Percentiles rank a stretch among this genome's conserved stretches.
phyloP scores from a whole-genome alignment of 164 flowering plant species.

The grape (Vitis vinifera) region DNA sequence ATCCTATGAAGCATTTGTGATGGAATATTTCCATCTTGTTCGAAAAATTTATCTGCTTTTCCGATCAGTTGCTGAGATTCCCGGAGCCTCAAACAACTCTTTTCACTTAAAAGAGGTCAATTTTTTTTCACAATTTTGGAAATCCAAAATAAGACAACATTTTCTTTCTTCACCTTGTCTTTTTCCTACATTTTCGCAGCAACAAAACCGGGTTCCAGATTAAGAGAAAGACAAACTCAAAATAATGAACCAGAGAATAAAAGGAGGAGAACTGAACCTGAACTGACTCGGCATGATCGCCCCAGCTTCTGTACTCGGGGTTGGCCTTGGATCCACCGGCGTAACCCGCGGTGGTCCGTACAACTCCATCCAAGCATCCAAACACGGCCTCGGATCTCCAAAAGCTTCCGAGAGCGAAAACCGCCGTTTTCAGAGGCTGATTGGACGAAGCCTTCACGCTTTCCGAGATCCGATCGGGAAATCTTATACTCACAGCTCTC shows the following conservation, averaged over 20 bases:
- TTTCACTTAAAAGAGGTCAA: too few species aligned
- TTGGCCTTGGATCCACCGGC: conserved; percentile 81
- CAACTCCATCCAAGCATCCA: conserved; percentile 87
- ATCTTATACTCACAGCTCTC: conserved; percentile 42
- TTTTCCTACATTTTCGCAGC: background rate
- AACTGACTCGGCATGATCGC: conserved; percentile 91
- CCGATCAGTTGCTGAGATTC: too few species aligned
- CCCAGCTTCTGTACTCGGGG: conserved; percentile 86
- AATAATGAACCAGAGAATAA: background rate
- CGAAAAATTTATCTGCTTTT: too few species aligned
- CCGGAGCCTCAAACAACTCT: too few species aligned
- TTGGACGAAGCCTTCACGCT: conserved; percentile 14
- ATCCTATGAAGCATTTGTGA: too few species aligned
- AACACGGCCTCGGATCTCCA: conserved; percentile 98
- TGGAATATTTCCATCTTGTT: too few species aligned
- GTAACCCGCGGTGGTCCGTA: conserved; percentile 74
- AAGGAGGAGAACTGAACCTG: conserved; percentile 40
- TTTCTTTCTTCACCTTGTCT: too few species aligned
- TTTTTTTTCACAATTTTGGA: too few species aligned
- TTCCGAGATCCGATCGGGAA: conserved; percentile 51
- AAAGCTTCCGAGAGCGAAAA: conserved; percentile 93
- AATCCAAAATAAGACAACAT: too few species aligned
- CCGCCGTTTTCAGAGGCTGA: conserved; percentile 56
- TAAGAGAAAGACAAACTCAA: background rate
- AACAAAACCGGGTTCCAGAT: background rate